Conservation (phyloP, 345 rosid genomes). For the Populus tremula region DNA sequence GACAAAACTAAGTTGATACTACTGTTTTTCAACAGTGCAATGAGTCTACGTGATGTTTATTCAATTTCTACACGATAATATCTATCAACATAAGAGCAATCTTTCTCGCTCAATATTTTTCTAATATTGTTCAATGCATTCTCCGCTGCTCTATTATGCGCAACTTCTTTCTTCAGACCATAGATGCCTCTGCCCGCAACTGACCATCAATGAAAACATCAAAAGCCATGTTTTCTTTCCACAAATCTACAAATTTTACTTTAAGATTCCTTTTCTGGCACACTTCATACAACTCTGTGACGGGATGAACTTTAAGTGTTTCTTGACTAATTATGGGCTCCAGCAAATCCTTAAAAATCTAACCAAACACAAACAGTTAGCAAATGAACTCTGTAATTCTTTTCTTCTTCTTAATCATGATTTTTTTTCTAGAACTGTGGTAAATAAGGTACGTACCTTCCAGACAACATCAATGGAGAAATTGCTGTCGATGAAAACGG, state of each 20-base stretch:
- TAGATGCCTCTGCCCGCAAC: constrained; percentile 40
- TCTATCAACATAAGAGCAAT: not conserved
- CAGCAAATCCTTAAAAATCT: constrained; percentile 54
- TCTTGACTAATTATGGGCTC: constrained; percentile 50
- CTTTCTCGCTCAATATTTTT: not conserved
- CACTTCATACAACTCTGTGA: constrained; percentile 44
- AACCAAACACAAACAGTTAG: not conserved
- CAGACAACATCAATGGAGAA: constrained; percentile 37
- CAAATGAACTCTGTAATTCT: too few relatives aligned
- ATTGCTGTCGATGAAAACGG: constrained; percentile 44
- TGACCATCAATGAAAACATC: constrained; percentile 37
- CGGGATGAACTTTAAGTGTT: constrained; percentile 41
- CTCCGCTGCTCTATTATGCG: constrained; percentile 56
- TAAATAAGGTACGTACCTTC: constrained; percentile 33
- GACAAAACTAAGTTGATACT: too few relatives aligned
- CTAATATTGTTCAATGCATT: constrained; percentile 48
- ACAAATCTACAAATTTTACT: constrained; percentile 41
- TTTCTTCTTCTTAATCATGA: too few relatives aligned
- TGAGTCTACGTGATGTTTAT: too few relatives aligned
- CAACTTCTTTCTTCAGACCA: constrained; percentile 49
- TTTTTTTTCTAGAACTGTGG: too few relatives aligned
- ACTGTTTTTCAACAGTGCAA: too few relatives aligned
- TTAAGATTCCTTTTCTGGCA: constrained; percentile 58
- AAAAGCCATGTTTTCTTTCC: constrained; percentile 36
- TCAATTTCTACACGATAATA: too few relatives aligned